Percentiles rank a stretch among this genome's conserved stretches.
Conservation (phyloP, 2,329 filamentous ascomycete species). For the Fusarium transvaalense region DNA sequence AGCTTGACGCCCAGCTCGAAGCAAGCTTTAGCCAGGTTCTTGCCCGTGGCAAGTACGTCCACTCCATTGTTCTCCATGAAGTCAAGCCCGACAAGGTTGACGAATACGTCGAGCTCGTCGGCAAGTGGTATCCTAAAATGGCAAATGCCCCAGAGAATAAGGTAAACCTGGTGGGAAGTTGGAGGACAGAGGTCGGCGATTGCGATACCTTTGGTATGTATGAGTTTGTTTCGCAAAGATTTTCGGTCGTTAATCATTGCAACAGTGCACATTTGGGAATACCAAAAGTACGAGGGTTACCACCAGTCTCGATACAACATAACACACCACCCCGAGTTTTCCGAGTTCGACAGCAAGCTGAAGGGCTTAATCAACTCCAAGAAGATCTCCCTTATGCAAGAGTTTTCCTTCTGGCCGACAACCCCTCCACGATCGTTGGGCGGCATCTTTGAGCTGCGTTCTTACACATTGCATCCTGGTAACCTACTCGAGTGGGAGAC, state of each 20-base stretch:
- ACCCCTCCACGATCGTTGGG: conserved; percentile 89
- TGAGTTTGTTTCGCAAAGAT: background rate
- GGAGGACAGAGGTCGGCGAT: conserved; percentile 97
- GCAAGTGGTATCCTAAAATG: conserved; percentile 92
- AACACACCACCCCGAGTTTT: conserved; percentile 83
- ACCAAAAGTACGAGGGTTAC: conserved; percentile 96
- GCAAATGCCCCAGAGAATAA: conserved; percentile 88
- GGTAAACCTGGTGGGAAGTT: conserved; percentile 96
- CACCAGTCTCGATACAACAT: conserved; percentile 92
- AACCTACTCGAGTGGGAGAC: conserved; percentile 99
- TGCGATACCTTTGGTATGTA: conserved; percentile 92
- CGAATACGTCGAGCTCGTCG: conserved; percentile 91
- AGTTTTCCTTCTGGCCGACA: conserved; percentile 99
- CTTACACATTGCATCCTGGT: conserved; percentile 95
- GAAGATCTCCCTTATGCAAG: conserved; percentile 94
- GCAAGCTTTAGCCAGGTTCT: conserved; percentile 95
- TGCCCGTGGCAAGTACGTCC: conserved; percentile 96
- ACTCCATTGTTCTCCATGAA: conserved; percentile 96
- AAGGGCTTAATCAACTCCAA: conserved; percentile 88
- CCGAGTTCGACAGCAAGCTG: conserved; percentile 85
- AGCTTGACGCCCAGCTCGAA: conserved; percentile 96
- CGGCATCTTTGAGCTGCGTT: conserved; percentile 94
- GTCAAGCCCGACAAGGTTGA: conserved; percentile 96
- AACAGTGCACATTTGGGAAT: conserved; percentile 98
- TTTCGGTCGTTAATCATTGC: conserved; percentile 28